These are phyloP conservation scores for Talaromyces sp. DNA, from an alignment of 2,329 filamentous ascomycete genomes.

Conservation along the genomic window DNA sequence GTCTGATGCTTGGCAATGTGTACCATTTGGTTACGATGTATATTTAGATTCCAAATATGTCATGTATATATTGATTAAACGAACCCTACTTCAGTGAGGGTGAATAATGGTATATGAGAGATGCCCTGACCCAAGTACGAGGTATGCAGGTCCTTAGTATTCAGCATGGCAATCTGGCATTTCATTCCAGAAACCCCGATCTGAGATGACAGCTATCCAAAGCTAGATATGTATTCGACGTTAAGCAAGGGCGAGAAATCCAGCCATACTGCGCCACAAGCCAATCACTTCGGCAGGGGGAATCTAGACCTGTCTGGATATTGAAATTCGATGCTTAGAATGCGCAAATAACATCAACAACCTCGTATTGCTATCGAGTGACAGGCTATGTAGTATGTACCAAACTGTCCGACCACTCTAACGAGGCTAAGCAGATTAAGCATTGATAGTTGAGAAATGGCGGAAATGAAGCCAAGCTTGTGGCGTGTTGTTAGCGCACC, in stretches of 20 bases:
- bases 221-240: neutral
- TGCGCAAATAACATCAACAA: neutral
- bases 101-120: neutral
- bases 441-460: neutral
- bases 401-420: neutral
- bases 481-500: constrained; percentile 1
- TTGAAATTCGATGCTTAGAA: neutral
- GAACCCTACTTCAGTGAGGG: neutral
- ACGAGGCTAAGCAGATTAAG: constrained; percentile 2
- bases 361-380: neutral
- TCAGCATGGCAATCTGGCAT: neutral
- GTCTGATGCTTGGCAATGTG: neutral
- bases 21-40: neutral
- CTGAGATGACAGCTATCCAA: neutral
- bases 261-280: neutral
- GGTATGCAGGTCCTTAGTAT: neutral
- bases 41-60: constrained; percentile 4
- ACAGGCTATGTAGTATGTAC: neutral
- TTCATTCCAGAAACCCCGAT: neutral
- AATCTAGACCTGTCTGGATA: neutral
- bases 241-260: neutral
- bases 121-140: neutral
- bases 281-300: neutral
- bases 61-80: constrained; percentile 3
- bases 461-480: constrained; percentile 9